A percentile compares a stretch with the other conserved stretches of the same genome.
Evolutionary conservation across 176 grass and related monocot species (phyloP).

Genomic region (Echinochloa phyllopogon): DNA sequence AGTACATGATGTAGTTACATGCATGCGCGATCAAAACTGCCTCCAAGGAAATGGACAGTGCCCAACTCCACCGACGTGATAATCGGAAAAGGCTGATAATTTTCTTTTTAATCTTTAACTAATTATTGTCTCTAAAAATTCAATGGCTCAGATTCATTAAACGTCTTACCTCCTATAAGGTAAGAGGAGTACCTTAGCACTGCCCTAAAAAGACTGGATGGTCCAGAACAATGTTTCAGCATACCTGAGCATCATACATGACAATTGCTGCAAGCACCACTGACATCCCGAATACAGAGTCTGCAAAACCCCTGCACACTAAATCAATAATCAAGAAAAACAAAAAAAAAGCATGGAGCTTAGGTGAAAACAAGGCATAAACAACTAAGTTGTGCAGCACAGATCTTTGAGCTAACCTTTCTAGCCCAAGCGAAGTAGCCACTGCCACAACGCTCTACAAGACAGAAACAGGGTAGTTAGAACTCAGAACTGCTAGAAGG

Average conservation of each 20-base stretch:
- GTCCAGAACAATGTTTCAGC: too few relatives aligned
- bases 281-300: conserved; percentile 92
- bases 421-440: conserved; percentile 71
- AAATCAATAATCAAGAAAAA: conserved; percentile 51
- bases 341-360: conserved; percentile 6
- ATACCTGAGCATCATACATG: conserved; percentile 97
- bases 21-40: too few relatives aligned
- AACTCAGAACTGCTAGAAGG: background rate
- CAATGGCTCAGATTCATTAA: too few relatives aligned
- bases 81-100: too few relatives aligned
- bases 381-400: background rate
- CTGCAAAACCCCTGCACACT: conserved; percentile 82
- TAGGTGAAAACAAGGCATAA: conserved; percentile 1
- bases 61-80: too few relatives aligned
- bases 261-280: conserved; percentile 82
- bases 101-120: too few relatives aligned
- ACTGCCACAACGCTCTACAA: conserved; percentile 71
- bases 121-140: too few relatives aligned
- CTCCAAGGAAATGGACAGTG: too few relatives aligned
- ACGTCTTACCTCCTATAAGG: too few relatives aligned
- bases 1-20: too few relatives aligned
- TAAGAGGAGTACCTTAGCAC: too few relatives aligned
- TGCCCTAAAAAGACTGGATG: too few relatives aligned
- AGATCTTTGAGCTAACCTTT: conserved; percentile 64
- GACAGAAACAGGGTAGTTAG: conserved; percentile 1